Percentiles rank a stretch among this genome's conserved stretches.
Evolutionary conservation across 768 basidiomycete genomes (phyloP).

Genomic region (Suillus bovinus): DNA sequence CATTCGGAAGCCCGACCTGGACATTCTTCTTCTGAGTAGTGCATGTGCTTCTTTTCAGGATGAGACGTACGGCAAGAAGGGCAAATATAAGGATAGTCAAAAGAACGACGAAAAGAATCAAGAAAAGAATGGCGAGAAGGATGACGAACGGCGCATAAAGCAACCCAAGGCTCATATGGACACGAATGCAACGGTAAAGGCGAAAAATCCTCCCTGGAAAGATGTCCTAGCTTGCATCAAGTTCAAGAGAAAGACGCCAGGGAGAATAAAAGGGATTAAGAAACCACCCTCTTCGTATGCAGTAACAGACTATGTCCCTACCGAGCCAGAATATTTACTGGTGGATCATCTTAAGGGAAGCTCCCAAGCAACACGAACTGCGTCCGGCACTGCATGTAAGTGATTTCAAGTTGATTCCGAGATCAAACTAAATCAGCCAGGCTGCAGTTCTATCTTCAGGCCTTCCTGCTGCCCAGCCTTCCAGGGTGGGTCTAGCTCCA

Average conservation of each 20-base stretch:
- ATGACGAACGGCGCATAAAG: no score
- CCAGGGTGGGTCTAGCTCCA: not conserved
- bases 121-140: no score
- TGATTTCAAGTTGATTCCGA: not conserved
- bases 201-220: not conserved
- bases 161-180: not conserved
- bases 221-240: not conserved
- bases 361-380: not conserved
- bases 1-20: slow-evolving; percentile 1
- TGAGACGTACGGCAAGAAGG: no score
- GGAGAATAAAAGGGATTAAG: no score
- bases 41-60: no score
- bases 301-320: no score
- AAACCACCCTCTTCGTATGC: no score
- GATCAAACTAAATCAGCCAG: not conserved
- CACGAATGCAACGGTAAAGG: not conserved
- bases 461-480: not conserved
- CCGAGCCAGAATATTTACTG: no score
- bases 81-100: not conserved
- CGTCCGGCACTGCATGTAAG: not conserved
- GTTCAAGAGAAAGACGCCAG: no score
- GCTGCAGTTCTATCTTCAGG: not conserved
- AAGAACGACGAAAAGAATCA: no score
- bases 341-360: no score
- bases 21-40: not conserved